Conservation (phyloP, 1,284 basidiomycete species). For the Tilletia walkeri region DNA sequence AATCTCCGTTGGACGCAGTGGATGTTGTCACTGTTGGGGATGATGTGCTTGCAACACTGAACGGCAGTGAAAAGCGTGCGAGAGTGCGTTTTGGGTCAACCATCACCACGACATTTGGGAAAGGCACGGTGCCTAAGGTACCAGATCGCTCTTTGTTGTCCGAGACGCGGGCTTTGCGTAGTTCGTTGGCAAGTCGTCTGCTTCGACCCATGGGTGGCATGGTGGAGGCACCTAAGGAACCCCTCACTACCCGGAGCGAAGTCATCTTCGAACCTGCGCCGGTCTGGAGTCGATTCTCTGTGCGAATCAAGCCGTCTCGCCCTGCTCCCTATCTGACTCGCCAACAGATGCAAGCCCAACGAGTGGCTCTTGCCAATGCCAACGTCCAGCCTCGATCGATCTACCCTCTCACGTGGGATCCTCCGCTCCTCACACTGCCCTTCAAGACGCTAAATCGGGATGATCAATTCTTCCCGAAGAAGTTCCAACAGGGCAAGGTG, state of each 20-base stretch:
- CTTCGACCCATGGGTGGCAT: background rate
- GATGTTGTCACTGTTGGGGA: constrained; percentile 13
- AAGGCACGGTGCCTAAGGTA: constrained; percentile 9
- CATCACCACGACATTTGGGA: constrained; percentile 7
- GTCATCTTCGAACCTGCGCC: constrained; percentile 35
- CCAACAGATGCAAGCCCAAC: constrained; percentile 32
- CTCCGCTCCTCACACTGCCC: constrained; percentile 35
- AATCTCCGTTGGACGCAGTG: background rate
- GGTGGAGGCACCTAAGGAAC: constrained; percentile 25
- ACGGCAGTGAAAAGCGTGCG: background rate
- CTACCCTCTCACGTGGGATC: constrained; percentile 44
- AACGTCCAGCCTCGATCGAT: constrained; percentile 29
- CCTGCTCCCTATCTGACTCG: constrained; percentile 28
- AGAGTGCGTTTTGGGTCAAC: background rate
- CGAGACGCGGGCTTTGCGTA: background rate
- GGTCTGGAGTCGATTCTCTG: constrained; percentile 42
- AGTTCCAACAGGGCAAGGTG: constrained; percentile 39
- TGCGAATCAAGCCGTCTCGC: constrained; percentile 28
- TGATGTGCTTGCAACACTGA: background rate
- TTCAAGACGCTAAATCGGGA: constrained; percentile 42
- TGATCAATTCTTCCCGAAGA: constrained; percentile 46
- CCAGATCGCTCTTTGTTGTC: background rate
- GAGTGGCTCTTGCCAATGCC: constrained; percentile 29
- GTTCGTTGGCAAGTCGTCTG: background rate
- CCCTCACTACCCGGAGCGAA: constrained; percentile 32